Evolutionary conservation across 2,329 filamentous ascomycete species (phyloP).

Genomic region (Fusarium torreyae): DNA sequence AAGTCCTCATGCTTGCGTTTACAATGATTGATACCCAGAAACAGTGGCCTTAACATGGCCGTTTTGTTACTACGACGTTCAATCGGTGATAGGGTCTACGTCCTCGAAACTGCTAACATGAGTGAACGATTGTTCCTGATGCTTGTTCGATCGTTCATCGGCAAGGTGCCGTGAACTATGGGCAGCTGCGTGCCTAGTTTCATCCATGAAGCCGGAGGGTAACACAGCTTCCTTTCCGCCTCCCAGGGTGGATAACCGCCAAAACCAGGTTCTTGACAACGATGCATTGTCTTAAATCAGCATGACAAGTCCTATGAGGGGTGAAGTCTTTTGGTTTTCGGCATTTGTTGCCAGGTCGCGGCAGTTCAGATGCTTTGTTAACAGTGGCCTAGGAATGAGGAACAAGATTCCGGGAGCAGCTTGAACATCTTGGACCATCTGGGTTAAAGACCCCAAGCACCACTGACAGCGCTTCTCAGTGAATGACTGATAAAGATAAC

Average conservation of each 20-base stretch:
- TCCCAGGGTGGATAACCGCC: slow-evolving; percentile 17
- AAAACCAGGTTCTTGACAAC: slow-evolving; percentile 3
- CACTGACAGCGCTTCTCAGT: background rate
- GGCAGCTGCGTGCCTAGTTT: slow-evolving; percentile 39
- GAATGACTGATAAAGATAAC: background rate
- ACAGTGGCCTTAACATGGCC: background rate
- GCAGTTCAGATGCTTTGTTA: background rate
- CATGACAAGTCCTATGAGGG: background rate
- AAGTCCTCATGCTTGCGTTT: background rate
- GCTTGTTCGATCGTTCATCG: slow-evolving; percentile 16
- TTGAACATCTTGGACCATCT: background rate
- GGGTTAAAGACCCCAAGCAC: background rate
- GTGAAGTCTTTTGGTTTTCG: background rate
- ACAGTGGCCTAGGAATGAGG: background rate
- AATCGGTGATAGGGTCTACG: slow-evolving; percentile 7
- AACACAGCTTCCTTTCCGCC: slow-evolving; percentile 35
- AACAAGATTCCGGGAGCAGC: background rate
- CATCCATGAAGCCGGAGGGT: slow-evolving; percentile 36
- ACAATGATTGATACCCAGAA: background rate
- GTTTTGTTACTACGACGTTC: slow-evolving; percentile 19
- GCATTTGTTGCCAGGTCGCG: background rate
- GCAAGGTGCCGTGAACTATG: slow-evolving; percentile 42
- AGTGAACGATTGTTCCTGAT: slow-evolving; percentile 4
- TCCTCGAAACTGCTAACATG: background rate
- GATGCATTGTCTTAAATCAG: slow-evolving; percentile 2